Base-by-base conservation (phyloP, 176 grass and related monocot species). In the Bolboschoenus planiculmis region DNA sequence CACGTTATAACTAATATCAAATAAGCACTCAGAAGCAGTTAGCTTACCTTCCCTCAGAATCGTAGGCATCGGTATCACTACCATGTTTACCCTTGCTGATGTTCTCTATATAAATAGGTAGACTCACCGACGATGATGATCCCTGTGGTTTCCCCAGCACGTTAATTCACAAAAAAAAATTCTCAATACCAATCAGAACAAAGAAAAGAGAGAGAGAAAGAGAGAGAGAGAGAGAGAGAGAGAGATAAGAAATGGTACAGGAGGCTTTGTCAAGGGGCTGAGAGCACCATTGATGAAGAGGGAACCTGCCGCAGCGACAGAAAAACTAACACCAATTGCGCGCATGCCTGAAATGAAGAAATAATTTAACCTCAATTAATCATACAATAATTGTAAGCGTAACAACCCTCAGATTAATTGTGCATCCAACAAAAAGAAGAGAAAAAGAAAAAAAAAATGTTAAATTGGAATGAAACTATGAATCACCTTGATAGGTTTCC, bases 61-160 rank as follows among this genome's bases (percentile, higher is more conserved):
- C 93, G 14, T 93, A 99, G 7, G 86, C 76, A 7, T 83, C 86
- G 14, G 97, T 79, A 47, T 99, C 91, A 56, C 97, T 91, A 57
- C 89, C 89, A 44, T 99, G 97, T 26, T 90, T 99, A 2, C 87
- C 93, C 10, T 84, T 93, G 7, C 90, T 51, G 40, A 99, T 99
- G 91, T 96, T 87, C 51, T 86, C 78, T 20, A 99, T 55, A 86
- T 90, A 91, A 61, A 99, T 86, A 16, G 91, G 89, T 14, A 77
- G 46, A 53, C 81, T 0, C 23, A 31, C 70, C 5, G 93, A 82
- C 6, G 84, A 60, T 16, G 71, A 40, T 24, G 87, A 87, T 43
- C 77, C 89, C 97, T 99, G 83, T 51, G 65, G 36, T 53, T 43
- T 75, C 26, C 40, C 4, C 9, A 54, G 3, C 29, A 18, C 9